Percentiles rank a stretch among this genome's conserved stretches.
Conservation (phyloP, 129 eudicot species). For the Lactuca saligna region DNA sequence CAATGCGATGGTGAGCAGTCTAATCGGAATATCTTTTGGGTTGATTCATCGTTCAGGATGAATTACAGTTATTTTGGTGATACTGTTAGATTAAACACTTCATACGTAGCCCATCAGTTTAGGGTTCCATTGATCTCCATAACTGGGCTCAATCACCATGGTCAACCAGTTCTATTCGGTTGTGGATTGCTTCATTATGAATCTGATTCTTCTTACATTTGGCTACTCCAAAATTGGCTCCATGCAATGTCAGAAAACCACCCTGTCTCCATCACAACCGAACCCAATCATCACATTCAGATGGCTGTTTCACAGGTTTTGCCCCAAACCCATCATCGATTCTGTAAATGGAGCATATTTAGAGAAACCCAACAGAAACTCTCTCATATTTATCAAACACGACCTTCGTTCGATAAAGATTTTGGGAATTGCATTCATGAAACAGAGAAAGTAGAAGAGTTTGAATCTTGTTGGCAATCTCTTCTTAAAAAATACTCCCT, state of each 20-base stretch:
- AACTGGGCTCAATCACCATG: conserved; percentile 79
- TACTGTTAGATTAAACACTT: conserved; percentile 60
- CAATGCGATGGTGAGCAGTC: conserved; percentile 38
- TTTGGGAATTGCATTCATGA: conserved; percentile 56
- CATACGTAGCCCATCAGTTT: conserved; percentile 33
- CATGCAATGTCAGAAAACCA: conserved; percentile 60
- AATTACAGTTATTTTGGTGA: conserved; percentile 74
- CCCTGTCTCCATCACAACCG: conserved; percentile 71
- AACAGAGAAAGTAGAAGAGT: conserved; percentile 56
- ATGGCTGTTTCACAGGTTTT: conserved; percentile 52
- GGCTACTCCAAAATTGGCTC: conserved; percentile 74
- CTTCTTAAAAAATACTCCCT: conserved; percentile 49
- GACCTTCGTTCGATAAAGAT: conserved; percentile 52
- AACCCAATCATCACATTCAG: conserved; percentile 45
- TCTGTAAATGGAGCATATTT: conserved; percentile 66
- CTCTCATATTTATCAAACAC: conserved; percentile 37
- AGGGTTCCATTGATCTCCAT: conserved; percentile 60
- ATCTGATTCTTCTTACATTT: conserved; percentile 46
- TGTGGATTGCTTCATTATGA: conserved; percentile 61
- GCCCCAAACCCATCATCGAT: conserved; percentile 54
- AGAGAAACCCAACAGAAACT: conserved; percentile 60
- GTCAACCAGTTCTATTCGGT: conserved; percentile 72
- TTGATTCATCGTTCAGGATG: conserved; percentile 51
- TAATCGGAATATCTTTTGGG: conserved; percentile 62
- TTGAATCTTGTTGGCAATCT: conserved; percentile 63